Percentiles rank a stretch among this genome's conserved stretches.
phyloP scores from a whole-genome alignment of 73 alveolate genomes.

The Blepharisma stoltei region DNA sequence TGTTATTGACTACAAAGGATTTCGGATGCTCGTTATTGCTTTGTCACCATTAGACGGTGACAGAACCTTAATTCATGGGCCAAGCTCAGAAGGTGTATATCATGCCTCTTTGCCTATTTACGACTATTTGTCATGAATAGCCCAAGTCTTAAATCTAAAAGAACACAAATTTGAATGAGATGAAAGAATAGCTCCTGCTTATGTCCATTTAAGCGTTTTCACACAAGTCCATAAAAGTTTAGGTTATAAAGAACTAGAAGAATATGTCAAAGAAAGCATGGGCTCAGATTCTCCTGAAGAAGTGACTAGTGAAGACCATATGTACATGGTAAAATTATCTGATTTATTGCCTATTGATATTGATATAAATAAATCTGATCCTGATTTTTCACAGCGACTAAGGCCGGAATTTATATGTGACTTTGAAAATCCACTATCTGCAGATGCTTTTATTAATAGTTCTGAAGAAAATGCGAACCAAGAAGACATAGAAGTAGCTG shows the following conservation, averaged over 20 bases:
- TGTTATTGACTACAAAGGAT: conserved; percentile 55
- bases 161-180: conserved; percentile 43
- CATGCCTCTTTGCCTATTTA: conserved; percentile 29
- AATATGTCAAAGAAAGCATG: conserved; percentile 38
- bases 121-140: conserved; percentile 40
- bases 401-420: conserved; percentile 62
- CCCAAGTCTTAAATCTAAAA: conserved; percentile 44
- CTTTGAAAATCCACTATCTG: conserved; percentile 56
- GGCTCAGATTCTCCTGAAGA: conserved; percentile 55
- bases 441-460: conserved; percentile 51
- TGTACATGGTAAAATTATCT: conserved; percentile 45
- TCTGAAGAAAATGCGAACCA: conserved; percentile 27
- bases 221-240: conserved; percentile 36
- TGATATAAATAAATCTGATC: conserved; percentile 39
- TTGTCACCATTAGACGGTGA: conserved; percentile 41
- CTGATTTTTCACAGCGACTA: conserved; percentile 33
- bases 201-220: conserved; percentile 51
- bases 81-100: conserved; percentile 34
- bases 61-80: conserved; percentile 32
- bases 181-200: conserved; percentile 35
- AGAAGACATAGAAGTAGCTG: conserved; percentile 51
- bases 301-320: conserved; percentile 35
- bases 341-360: conserved; percentile 59
- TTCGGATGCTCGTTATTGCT: conserved; percentile 49
- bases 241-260: conserved; percentile 41